A percentile compares a stretch with the other conserved stretches of the same genome.
Evolutionary conservation across 2,329 filamentous ascomycete species (phyloP).

Genomic region (Lachnellula cervina): DNA sequence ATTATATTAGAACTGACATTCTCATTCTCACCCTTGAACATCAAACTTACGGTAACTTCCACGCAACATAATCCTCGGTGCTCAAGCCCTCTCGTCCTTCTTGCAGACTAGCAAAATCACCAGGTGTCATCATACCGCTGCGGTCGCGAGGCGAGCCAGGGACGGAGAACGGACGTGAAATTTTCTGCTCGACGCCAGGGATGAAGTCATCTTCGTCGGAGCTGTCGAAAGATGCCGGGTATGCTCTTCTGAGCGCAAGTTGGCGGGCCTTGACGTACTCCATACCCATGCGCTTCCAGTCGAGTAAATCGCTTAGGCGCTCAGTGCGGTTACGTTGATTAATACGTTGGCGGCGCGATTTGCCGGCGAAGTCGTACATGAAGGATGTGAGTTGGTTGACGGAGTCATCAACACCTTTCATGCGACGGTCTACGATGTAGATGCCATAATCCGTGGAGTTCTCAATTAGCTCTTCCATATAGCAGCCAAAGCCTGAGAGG

Average conservation of each 20-base stretch:
- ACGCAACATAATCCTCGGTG: constrained; percentile 96
- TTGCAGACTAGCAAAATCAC: constrained; percentile 93
- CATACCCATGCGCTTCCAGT: constrained; percentile 99
- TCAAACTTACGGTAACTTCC: constrained; percentile 88
- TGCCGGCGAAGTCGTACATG: constrained; percentile 92
- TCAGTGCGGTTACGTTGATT: constrained; percentile 98
- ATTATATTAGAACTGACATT: constrained; percentile 20
- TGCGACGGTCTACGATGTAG: constrained; percentile 94
- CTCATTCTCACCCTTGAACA: neutral
- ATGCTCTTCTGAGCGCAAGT: constrained; percentile 83
- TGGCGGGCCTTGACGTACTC: constrained; percentile 98
- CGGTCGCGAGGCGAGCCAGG: constrained; percentile 88
- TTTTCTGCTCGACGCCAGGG: constrained; percentile 88
- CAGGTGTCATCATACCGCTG: constrained; percentile 97
- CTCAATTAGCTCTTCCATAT: constrained; percentile 99
- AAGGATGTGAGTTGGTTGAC: constrained; percentile 88
- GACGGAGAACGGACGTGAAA: constrained; percentile 87
- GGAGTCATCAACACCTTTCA: constrained; percentile 94
- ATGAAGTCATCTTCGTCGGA: constrained; percentile 88
- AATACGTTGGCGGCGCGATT: constrained; percentile 94
- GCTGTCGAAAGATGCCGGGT: constrained; percentile 75
- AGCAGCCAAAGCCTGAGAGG: constrained; percentile 94
- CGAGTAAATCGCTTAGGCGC: constrained; percentile 85
- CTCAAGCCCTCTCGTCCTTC: constrained; percentile 88
- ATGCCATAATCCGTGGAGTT: constrained; percentile 98